Conservation (phyloP, 192 early-diverging fungal species). For the Backusella mclennaniae region DNA sequence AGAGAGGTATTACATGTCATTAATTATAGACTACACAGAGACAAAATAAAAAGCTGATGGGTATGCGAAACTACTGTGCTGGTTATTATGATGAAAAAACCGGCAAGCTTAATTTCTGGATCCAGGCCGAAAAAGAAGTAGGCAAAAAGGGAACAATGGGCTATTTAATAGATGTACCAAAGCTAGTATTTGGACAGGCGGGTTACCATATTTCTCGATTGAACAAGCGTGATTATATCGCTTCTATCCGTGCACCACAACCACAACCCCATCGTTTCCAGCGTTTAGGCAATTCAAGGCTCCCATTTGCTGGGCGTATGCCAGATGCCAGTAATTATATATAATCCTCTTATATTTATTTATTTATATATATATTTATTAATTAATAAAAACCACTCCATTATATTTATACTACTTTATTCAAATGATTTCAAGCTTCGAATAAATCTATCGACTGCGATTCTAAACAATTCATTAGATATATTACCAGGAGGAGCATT, state of each 20-base stretch:
- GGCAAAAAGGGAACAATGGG: constrained; percentile 33
- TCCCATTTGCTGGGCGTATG: not conserved
- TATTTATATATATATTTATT: not conserved
- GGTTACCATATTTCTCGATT: constrained; percentile 7
- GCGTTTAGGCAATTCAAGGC: not conserved
- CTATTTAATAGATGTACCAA: constrained; percentile 31
- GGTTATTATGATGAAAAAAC: constrained; percentile 24
- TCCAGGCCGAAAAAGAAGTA: constrained; percentile 26
- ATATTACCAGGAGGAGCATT: constrained; percentile 44
- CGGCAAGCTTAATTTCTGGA: constrained; percentile 33
- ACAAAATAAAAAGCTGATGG: constrained; percentile 34
- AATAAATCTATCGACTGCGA: constrained; percentile 53
- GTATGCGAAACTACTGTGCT: constrained; percentile 32
- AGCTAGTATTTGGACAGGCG: constrained; percentile 27
- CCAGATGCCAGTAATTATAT: not conserved
- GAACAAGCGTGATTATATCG: not conserved
- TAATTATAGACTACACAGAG: not conserved
- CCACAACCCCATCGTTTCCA: not conserved
- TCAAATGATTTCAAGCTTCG: constrained; percentile 52
- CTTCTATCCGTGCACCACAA: not conserved
- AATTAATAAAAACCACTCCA: not conserved
- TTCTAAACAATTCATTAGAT: constrained; percentile 53
- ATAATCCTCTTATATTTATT: not conserved
- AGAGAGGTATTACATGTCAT: no score
- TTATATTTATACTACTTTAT: constrained; percentile 14